Evolutionary conservation across 352 stramenopile species (phyloP).

Genomic region (Phytophthora aleatoria): DNA sequence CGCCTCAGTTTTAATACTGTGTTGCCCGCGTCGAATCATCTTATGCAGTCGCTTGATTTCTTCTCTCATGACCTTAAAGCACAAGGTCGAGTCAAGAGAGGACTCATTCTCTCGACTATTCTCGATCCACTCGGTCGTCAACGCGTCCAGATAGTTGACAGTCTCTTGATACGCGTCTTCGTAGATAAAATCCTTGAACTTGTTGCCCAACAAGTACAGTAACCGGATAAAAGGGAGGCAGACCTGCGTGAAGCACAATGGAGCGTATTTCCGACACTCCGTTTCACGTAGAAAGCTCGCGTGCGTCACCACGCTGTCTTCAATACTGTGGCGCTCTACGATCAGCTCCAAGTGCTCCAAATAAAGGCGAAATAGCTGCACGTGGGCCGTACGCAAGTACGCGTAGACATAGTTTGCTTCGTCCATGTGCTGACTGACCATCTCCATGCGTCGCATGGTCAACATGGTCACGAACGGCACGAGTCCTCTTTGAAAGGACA

Average conservation of each 20-base stretch:
- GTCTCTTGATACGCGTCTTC: conserved; percentile 38
- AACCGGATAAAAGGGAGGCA: conserved; percentile 43
- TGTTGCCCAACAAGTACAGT: conserved; percentile 45
- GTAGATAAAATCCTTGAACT: conserved; percentile 56
- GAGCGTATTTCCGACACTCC: conserved; percentile 34
- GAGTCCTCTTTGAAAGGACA: conserved; percentile 46
- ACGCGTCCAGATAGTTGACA: conserved; percentile 21
- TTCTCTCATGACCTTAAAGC: conserved; percentile 37
- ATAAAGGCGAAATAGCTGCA: conserved; percentile 38
- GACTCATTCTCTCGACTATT: conserved; percentile 4
- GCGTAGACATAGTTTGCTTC: conserved; percentile 48
- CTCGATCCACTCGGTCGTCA: conserved; percentile 37
- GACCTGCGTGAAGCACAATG: conserved; percentile 46
- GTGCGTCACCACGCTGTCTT: conserved; percentile 29
- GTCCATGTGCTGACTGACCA: conserved; percentile 42
- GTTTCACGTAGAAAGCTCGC: conserved; percentile 32
- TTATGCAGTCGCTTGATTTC: conserved; percentile 34
- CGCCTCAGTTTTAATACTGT: conserved; percentile 13
- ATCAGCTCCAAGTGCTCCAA: conserved; percentile 36
- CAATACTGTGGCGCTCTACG: conserved; percentile 37
- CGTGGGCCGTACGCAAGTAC: conserved; percentile 29
- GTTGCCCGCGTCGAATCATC: conserved; percentile 36
- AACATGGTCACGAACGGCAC: conserved; percentile 42
- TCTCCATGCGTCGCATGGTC: conserved; percentile 39
- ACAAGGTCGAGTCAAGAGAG: conserved; percentile 34